Evolutionary conservation across 352 stramenopile species (phyloP).

Genomic region (Phytophthora melonis): DNA sequence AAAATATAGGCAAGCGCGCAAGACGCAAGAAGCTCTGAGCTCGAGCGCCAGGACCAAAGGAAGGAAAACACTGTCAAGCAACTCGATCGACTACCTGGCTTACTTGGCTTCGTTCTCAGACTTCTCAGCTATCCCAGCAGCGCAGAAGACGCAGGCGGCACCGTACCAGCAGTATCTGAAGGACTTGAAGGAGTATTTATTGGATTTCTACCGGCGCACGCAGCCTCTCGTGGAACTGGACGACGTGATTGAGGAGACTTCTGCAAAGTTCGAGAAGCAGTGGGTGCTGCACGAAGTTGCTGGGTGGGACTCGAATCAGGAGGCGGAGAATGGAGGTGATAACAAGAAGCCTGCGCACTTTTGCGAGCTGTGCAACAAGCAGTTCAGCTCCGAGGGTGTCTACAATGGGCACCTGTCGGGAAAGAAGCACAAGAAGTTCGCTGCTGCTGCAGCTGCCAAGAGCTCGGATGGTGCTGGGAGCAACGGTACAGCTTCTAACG

Average conservation of each 20-base stretch:
- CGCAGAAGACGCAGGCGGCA: constrained; percentile 64
- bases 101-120: constrained; percentile 77
- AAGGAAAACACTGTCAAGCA: constrained; percentile 20
- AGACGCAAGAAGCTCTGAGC: constrained; percentile 33
- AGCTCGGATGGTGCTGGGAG: constrained; percentile 6
- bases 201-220: constrained; percentile 88
- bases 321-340: constrained; percentile 8
- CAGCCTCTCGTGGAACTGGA: constrained; percentile 90
- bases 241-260: constrained; percentile 85
- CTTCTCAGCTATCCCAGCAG: constrained; percentile 63
- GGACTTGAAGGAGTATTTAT: constrained; percentile 84
- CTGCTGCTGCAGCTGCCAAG: constrained; percentile 37
- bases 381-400: constrained; percentile 78
- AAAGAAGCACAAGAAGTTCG: constrained; percentile 84
- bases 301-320: constrained; percentile 56
- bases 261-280: constrained; percentile 86
- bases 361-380: constrained; percentile 74
- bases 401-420: constrained; percentile 78
- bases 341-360: constrained; percentile 45
- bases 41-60: constrained; percentile 24
- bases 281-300: constrained; percentile 69
- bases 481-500: constrained; percentile 16
- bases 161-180: constrained; percentile 76
- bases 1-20: constrained; percentile 42
- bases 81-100: constrained; percentile 75